These are phyloP conservation scores for Chlorencoelia australis DNA, from an alignment of 2,329 filamentous ascomycete genomes.

Conservation along the genomic window DNA sequence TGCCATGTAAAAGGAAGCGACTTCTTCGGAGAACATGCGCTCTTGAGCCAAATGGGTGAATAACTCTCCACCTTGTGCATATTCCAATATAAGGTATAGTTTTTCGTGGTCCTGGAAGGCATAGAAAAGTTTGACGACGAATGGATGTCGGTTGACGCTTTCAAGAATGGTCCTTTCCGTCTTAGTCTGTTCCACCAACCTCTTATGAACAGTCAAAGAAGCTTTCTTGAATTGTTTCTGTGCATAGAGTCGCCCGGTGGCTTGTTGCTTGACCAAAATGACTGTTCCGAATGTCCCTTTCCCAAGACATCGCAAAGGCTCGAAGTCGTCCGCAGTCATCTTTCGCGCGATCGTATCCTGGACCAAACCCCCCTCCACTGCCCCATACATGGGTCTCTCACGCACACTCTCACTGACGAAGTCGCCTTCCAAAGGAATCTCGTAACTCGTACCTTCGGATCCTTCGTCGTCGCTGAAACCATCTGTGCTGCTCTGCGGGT, in stretches of 20 bases:
- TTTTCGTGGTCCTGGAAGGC: slow-evolving; percentile 98
- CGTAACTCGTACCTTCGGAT: slow-evolving; percentile 73
- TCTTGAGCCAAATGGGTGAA: slow-evolving; percentile 92
- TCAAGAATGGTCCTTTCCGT: slow-evolving; percentile 92
- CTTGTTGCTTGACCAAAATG: slow-evolving; percentile 78
- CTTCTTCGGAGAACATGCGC: slow-evolving; percentile 87
- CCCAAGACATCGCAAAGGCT: slow-evolving; percentile 81
- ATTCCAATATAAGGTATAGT: slow-evolving; percentile 93
- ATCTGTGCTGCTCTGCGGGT: slow-evolving; percentile 40
- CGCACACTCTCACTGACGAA: slow-evolving; percentile 62
- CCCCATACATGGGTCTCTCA: slow-evolving; percentile 29
- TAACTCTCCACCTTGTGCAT: slow-evolving; percentile 91
- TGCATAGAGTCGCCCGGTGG: slow-evolving; percentile 82
- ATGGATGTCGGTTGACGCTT: slow-evolving; percentile 91
- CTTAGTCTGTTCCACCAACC: slow-evolving; percentile 92
- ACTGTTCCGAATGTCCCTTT: slow-evolving; percentile 97
- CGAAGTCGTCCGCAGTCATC: slow-evolving; percentile 87
- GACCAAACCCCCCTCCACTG: slow-evolving; percentile 43
- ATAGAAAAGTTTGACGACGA: slow-evolving; percentile 96
- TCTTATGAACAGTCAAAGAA: slow-evolving; percentile 88
- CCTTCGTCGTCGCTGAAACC: slow-evolving; percentile 46
- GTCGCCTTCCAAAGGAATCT: slow-evolving; percentile 74
- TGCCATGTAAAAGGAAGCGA: slow-evolving; percentile 94
- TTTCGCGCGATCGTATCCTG: slow-evolving; percentile 50
- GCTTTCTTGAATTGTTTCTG: slow-evolving; percentile 99